Percentiles rank a stretch among this genome's conserved stretches.
phyloP scores from a whole-genome alignment of 805 yeast species.

The Dipodascus geniculatus region DNA sequence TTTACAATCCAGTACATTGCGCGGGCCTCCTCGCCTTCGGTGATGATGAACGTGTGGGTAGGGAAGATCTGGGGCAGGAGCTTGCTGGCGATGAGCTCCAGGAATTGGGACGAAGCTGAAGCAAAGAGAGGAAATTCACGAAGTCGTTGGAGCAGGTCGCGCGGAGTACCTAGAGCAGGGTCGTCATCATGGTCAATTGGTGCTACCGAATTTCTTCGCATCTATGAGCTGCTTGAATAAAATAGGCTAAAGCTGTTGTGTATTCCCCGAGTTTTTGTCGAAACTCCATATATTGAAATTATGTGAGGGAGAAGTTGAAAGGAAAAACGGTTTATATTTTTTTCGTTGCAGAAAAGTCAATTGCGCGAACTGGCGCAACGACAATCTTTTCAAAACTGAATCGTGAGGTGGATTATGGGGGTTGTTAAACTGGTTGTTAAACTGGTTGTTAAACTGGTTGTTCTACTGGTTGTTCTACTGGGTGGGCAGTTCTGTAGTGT shows the following conservation, averaged over 20 bases:
- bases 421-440: background rate
- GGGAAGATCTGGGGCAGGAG: slow-evolving; percentile 48
- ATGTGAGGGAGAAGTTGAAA: background rate
- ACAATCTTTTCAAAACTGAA: background rate
- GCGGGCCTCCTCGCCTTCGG: slow-evolving; percentile 59
- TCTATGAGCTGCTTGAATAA: background rate
- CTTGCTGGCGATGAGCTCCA: slow-evolving; percentile 44
- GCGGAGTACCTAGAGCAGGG: slow-evolving; percentile 28
- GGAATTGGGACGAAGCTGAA: slow-evolving; percentile 56
- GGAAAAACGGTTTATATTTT: background rate
- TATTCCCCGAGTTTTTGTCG: background rate
- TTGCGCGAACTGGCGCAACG: background rate
- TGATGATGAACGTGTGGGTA: slow-evolving; percentile 59
- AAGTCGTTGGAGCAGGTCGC: slow-evolving; percentile 41
- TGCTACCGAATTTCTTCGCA: slow-evolving; percentile 1
- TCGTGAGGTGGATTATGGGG: background rate
- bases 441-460: background rate
- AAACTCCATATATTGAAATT: background rate
- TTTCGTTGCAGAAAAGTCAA: background rate
- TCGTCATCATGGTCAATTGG: background rate
- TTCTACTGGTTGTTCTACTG: background rate
- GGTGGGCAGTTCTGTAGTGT: too few relatives aligned
- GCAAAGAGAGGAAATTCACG: slow-evolving; percentile 53
- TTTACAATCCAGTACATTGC: slow-evolving; percentile 73
- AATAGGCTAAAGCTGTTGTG: background rate